A percentile compares a stretch with the other conserved stretches of the same genome.
These are phyloP conservation scores for Hymenochaete sp. DNA, from an alignment of 1,284 basidiomycete species.

Conservation along the genomic window DNA sequence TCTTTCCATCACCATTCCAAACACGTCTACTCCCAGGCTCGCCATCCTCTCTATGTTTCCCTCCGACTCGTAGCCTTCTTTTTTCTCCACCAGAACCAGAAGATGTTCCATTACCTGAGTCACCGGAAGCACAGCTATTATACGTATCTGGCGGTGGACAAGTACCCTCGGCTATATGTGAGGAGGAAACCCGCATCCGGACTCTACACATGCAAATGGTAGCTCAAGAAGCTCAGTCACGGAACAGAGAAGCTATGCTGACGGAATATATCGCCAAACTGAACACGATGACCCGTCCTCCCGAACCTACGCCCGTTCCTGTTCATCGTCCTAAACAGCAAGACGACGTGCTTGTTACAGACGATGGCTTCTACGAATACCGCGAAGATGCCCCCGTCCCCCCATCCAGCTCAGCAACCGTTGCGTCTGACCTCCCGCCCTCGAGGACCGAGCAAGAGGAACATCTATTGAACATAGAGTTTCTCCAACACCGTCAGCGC, in stretches of 20 bases:
- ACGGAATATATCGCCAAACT: constrained; percentile 13
- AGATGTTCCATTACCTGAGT: constrained; percentile 10
- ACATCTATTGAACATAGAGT: no score
- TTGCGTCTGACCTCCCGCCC: no score
- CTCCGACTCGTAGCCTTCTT: constrained; percentile 6
- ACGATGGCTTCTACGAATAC: no score
- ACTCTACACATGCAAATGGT: constrained; percentile 5
- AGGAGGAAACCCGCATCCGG: constrained; percentile 13
- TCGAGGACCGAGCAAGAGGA: no score
- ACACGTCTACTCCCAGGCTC: constrained; percentile 7
- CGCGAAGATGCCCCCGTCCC: no score
- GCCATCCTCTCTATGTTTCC: background rate
- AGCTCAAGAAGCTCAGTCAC: constrained; percentile 2
- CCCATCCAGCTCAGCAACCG: background rate
- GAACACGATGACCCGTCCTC: constrained; percentile 6
- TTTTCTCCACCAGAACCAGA: constrained; percentile 10
- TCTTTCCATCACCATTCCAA: constrained; percentile 10
- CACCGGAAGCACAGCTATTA: constrained; percentile 2
- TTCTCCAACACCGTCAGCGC: constrained; percentile 3
- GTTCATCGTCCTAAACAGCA: constrained; percentile 1
- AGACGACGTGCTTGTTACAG: background rate
- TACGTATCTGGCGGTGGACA: background rate
- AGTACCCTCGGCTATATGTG: constrained; percentile 9
- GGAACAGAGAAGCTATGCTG: constrained; percentile 6
- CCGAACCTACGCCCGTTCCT: background rate